Percentiles rank a stretch among this genome's conserved stretches.
Conservation (phyloP, 225 moss, liverwort and hornwort species). For the Lunularia cruciata region DNA sequence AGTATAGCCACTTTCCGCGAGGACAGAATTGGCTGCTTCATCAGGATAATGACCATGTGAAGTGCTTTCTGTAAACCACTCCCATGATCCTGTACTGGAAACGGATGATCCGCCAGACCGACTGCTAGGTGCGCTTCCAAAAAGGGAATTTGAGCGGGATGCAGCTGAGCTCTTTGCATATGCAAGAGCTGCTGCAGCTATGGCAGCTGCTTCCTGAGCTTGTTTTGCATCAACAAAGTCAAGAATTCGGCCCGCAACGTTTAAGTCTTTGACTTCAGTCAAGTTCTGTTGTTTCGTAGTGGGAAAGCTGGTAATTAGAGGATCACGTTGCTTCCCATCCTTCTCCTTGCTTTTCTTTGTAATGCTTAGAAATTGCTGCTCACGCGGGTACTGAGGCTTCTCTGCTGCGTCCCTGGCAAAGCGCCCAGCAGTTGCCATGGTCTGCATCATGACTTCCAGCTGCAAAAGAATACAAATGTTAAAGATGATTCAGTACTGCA, state of each 20-base stretch:
- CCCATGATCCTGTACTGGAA: constrained; percentile 52
- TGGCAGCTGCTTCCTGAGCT: constrained; percentile 84
- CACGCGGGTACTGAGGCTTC: constrained; percentile 41
- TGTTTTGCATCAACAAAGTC: constrained; percentile 65
- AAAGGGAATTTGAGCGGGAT: constrained; percentile 60
- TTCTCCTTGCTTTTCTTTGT: constrained; percentile 51
- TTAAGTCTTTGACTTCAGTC: constrained; percentile 37
- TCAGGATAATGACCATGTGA: constrained; percentile 36
- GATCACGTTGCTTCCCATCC: constrained; percentile 49
- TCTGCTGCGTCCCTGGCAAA: constrained; percentile 30
- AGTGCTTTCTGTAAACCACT: constrained; percentile 49
- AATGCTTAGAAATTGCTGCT: constrained; percentile 40
- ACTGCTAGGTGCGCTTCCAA: constrained; percentile 49
- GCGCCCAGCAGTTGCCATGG: constrained; percentile 43
- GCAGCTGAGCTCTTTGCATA: constrained; percentile 95
- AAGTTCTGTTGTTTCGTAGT: constrained; percentile 12
- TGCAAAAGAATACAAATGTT: constrained; percentile 15
- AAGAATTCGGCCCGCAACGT: constrained; percentile 23
- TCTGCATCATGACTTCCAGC: constrained; percentile 53
- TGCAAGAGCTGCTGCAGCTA: constrained; percentile 93
- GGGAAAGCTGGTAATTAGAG: constrained; percentile 23
- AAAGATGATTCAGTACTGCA: too few relatives aligned
- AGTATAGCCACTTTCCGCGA: constrained; percentile 7
- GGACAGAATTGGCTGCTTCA: constrained; percentile 18
- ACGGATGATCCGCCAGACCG: constrained; percentile 41